Percentiles rank a stretch among this genome's conserved stretches.
phyloP scores from a whole-genome alignment of 75 land plant genomes.

The Chamaecyparis obtusa region DNA sequence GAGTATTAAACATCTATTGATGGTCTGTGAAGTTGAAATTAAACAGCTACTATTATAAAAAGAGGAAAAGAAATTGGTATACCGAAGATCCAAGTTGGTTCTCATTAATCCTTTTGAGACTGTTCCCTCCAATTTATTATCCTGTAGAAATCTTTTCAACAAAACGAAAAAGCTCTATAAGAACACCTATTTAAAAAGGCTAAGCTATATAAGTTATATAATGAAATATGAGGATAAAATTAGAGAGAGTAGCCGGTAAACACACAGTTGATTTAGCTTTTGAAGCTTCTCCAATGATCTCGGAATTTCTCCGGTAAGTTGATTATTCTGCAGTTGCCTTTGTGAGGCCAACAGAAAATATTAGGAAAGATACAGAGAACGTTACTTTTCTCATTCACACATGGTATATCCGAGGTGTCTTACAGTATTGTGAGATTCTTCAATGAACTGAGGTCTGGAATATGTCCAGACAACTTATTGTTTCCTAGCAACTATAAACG shows the following conservation, averaged over 20 bases:
- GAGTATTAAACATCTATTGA: no score
- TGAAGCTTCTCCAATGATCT: background rate
- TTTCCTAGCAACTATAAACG: background rate
- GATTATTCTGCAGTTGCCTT: background rate
- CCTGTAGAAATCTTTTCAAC: background rate
- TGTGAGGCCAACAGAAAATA: background rate
- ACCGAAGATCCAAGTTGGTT: background rate
- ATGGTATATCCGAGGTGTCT: background rate
- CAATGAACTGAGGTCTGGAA: background rate
- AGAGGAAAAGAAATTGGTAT: background rate
- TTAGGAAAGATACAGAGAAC: background rate
- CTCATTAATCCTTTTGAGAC: background rate
- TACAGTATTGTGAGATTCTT: background rate
- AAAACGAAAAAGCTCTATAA: no score
- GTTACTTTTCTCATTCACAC: background rate
- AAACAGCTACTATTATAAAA: no score
- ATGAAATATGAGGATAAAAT: no score
- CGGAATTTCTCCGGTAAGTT: background rate
- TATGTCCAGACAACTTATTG: background rate
- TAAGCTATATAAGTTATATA: background rate
- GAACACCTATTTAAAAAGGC: no score
- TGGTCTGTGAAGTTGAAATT: no score
- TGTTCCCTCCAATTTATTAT: background rate
- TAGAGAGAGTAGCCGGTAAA: background rate
- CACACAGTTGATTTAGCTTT: background rate